These are phyloP conservation scores for Solanum hybrid DNA, from an alignment of 305 asterid genomes.

Conservation along the genomic window DNA sequence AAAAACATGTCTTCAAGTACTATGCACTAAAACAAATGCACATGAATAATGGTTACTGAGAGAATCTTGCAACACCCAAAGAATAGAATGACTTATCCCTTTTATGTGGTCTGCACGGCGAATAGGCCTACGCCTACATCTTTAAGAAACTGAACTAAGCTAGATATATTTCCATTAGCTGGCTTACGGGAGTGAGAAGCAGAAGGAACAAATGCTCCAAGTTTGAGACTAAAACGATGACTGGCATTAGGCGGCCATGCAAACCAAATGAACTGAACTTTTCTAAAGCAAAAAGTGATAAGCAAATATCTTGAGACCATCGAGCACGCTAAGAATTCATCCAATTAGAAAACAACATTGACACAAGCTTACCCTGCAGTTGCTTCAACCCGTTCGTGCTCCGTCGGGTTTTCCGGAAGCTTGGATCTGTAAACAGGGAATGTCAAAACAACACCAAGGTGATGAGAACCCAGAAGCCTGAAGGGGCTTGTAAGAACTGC, in stretches of 20 bases:
- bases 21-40: neutral
- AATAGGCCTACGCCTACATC: neutral
- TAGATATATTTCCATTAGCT: neutral
- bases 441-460: conserved; percentile 93
- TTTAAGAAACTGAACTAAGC: neutral
- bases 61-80: neutral
- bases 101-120: neutral
- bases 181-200: neutral
- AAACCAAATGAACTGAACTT: neutral
- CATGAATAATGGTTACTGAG: neutral
- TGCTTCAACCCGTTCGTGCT: conserved; percentile 56
- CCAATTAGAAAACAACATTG: neutral
- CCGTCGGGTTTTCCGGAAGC: conserved; percentile 57
- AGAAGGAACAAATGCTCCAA: neutral
- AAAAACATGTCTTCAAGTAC: neutral
- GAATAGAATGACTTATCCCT: neutral
- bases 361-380: conserved; percentile 66
- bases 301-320: neutral
- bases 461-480: conserved; percentile 64
- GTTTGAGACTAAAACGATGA: neutral
- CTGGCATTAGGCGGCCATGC: neutral
- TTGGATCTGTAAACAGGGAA: conserved; percentile 74
- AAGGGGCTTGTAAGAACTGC: conserved; percentile 95
- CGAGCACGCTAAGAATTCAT: neutral
- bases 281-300: neutral